Evolutionary conservation across 441 rosid genomes (phyloP), one percentile per base, ranked within the genome.

Genomic region (Omphalea diandra): DNA sequence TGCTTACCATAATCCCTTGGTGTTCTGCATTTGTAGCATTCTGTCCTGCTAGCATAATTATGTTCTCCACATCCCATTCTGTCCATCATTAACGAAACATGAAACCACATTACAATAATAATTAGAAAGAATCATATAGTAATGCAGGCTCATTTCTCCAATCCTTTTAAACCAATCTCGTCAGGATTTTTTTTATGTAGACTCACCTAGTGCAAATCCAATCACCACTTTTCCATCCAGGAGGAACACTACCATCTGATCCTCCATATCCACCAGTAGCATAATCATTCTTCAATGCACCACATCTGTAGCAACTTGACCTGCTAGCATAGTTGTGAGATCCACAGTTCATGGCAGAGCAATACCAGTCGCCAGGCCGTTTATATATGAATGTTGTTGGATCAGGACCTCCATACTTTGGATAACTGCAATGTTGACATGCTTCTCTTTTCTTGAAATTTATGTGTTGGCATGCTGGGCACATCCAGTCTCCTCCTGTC

Each of bases 401-500:
- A 73, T 91, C 97, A 3, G 94, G 94, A 33, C 97, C 97, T 9
- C 98, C 98, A 56, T 58, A 86, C 73, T 88, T 91, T 4, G 96
- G 97, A 61, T 88, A 93, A 36, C 85, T 82, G 14, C 98, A 93
- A 56, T 85, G 83, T 46, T 91, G 97, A 74, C 98, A 94, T 3
- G 74, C 76, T 15, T 94, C 97, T 68, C 98, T 79, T 81, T 85
- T 94, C 73, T 90, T 94, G 87, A 94, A 94, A 74, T 94, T 94
- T 81, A 87, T 83, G 75, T 94, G 93, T 47, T 88, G 86, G 83
- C 98, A 94, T 24, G 91, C 97, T 2, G 81, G 88, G 32, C 98
- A 94, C 82, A 90, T 65, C 98, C 98, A 94, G 61, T 94, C 98
- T 84, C 97, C 97, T 83, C 97, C 97, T 22, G 82, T 53, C 94